Evolutionary conservation across 495 filamentous ascomycete genomes (phyloP), one percentile per base, ranked within the genome.

Genomic region (Podospora sp.): DNA sequence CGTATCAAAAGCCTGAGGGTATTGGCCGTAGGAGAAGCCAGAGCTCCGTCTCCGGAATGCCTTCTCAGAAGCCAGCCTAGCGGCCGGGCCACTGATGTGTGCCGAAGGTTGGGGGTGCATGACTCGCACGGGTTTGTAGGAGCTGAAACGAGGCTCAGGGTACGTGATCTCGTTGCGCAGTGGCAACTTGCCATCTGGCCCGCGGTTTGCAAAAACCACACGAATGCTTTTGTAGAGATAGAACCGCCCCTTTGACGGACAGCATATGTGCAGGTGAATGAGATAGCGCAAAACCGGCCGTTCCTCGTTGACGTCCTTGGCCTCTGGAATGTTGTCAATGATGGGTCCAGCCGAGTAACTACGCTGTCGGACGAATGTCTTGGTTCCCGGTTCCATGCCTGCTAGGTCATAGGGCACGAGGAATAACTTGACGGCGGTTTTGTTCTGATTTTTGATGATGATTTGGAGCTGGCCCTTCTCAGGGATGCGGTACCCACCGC

Each of bases 121-220:
- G 60, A 80, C 78, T 24, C 84, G 76, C 21, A 81, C 82, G 0
- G 92, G 85, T 77, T 92, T 97, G 80, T 97, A 99, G 14, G 89
- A 82, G 66, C 88, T 90, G 72, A 91, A 99, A 40, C 90, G 86
- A 52, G 95, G 95, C 65, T 97, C 92, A 0, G 96, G 94, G 59
- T 90, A 82, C 61, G 96, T 91, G 29, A 94, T 91, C 74, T 99
- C 95, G 73, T 96, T 97, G 8, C 90, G 87, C 50, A 99, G 83
- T 65, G 88, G 92, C 79, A 98, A 95, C 74, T 98, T 97, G 27
- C 93, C 95, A 73, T 99, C 95, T 0, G 96, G 95, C 2, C 97
- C 96, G 27, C 95, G 88, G 76, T 99, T 99, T 62, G 95, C 95
- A 77, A 99, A 99, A 2, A 99, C 95, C 55, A 99, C 92, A 33